These are phyloP conservation scores for Apiospora phragmitis DNA, from an alignment of 2,329 filamentous ascomycete species.

Conservation along the genomic window DNA sequence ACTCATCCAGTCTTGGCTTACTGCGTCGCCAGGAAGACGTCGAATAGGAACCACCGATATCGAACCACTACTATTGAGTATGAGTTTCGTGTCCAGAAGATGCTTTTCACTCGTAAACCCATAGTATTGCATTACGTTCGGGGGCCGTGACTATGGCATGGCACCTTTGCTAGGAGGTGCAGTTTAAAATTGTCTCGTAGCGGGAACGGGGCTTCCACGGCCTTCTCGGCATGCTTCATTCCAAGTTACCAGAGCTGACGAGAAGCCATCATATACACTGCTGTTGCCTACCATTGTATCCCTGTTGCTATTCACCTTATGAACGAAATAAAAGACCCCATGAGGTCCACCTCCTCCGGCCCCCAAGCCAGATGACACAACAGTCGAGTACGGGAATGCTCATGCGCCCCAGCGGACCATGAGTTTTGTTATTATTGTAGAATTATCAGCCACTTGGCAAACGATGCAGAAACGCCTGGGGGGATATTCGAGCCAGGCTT, in stretches of 20 bases:
- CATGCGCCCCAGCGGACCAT: neutral
- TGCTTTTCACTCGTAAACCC: neutral
- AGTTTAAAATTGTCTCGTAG: neutral
- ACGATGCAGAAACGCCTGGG: neutral
- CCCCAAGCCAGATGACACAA: neutral
- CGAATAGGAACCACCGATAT: neutral
- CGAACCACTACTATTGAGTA: neutral
- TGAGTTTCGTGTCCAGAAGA: neutral
- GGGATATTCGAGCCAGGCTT: neutral
- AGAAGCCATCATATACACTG: neutral
- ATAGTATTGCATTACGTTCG: neutral
- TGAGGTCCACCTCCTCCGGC: neutral
- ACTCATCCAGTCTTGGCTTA: neutral
- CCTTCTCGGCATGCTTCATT: slow-evolving; percentile 1
- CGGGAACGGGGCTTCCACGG: neutral
- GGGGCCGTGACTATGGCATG: neutral
- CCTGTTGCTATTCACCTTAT: neutral
- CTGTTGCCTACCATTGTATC: neutral
- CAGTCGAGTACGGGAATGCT: neutral
- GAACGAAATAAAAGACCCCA: neutral
- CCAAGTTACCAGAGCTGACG: neutral
- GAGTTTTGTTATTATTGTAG: neutral
- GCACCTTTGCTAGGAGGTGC: neutral
- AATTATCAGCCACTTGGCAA: neutral
- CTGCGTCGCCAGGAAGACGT: neutral